Percentiles rank a stretch among this genome's conserved stretches.
phyloP scores from a whole-genome alignment of 2,329 filamentous ascomycete species.

The Chalaropsis thielavioides region DNA sequence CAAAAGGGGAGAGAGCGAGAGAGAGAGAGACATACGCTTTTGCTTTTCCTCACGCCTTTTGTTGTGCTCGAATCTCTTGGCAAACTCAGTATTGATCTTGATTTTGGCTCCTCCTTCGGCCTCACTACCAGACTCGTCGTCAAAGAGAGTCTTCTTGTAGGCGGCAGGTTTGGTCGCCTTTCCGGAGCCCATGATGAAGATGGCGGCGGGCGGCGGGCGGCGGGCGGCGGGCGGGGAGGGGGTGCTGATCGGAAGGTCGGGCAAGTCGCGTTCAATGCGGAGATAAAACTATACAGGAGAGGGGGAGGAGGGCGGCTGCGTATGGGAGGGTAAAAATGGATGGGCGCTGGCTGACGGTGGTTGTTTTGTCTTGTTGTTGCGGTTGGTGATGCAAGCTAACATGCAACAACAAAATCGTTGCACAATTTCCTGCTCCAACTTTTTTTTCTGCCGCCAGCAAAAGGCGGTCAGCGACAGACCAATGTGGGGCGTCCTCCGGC shows the following conservation, averaged over 20 bases:
- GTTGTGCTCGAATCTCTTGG: constrained; percentile 83
- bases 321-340: neutral
- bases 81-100: constrained; percentile 83
- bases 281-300: neutral
- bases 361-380: neutral
- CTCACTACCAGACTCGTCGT: constrained; percentile 34
- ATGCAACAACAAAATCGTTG: neutral
- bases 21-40: constrained; percentile 36
- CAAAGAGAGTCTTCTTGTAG: constrained; percentile 35
- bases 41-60: constrained; percentile 87
- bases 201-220: too few species aligned
- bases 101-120: constrained; percentile 39
- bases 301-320: neutral
- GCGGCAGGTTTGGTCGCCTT: neutral
- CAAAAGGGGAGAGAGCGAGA: neutral
- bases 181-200: neutral
- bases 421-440: constrained; percentile 7
- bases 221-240: too few species aligned
- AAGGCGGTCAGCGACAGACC: constrained; percentile 5
- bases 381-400: neutral
- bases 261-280: neutral
- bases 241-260: too few species aligned
- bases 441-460: constrained; percentile 14
- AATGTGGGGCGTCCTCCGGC: neutral
- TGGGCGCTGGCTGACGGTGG: neutral